Evolutionary conservation across 257 asterid genomes (phyloP).

Genomic region (Paraleonurus japonicus): DNA sequence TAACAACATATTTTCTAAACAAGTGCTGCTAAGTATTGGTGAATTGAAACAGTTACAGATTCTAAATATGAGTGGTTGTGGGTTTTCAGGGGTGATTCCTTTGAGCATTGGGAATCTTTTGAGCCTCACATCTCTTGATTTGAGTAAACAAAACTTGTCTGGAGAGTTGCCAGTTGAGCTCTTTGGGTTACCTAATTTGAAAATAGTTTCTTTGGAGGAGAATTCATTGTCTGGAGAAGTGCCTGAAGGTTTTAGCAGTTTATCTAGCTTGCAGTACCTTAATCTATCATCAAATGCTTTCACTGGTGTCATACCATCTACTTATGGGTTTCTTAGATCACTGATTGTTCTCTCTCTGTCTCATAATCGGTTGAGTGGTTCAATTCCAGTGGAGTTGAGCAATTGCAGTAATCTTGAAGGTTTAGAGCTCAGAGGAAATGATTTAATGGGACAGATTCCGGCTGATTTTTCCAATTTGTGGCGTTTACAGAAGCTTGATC

Average conservation of each 20-base stretch:
- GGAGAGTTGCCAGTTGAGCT: conserved; percentile 78
- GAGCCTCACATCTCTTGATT: conserved; percentile 64
- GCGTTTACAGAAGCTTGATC: conserved; percentile 57
- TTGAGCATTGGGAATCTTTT: conserved; percentile 54
- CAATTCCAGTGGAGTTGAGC: conserved; percentile 58
- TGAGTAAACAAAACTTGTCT: conserved; percentile 69
- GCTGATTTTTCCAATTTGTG: conserved; percentile 47
- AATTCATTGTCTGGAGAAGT: conserved; percentile 58
- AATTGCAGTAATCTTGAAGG: conserved; percentile 57
- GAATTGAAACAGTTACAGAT: conserved; percentile 45
- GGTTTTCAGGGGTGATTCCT: conserved; percentile 64
- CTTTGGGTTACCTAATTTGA: conserved; percentile 70
- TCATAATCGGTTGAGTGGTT: conserved; percentile 44
- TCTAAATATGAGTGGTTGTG: conserved; percentile 70
- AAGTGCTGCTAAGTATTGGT: conserved; percentile 43
- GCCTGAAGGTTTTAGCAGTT: conserved; percentile 90
- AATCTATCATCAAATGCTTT: conserved; percentile 64
- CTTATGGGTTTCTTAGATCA: conserved; percentile 65
- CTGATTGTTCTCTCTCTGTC: conserved; percentile 52
- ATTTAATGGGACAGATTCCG: conserved; percentile 48
- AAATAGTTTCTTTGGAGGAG: conserved; percentile 61
- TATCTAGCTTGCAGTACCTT: conserved; percentile 58
- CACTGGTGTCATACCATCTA: conserved; percentile 58
- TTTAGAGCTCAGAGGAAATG: conserved; percentile 52
- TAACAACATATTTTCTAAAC: conserved; percentile 54